A percentile compares a stretch with the other conserved stretches of the same genome.
Conservation (phyloP, 495 filamentous ascomycete genomes). For the Penicillium waksmanii region DNA sequence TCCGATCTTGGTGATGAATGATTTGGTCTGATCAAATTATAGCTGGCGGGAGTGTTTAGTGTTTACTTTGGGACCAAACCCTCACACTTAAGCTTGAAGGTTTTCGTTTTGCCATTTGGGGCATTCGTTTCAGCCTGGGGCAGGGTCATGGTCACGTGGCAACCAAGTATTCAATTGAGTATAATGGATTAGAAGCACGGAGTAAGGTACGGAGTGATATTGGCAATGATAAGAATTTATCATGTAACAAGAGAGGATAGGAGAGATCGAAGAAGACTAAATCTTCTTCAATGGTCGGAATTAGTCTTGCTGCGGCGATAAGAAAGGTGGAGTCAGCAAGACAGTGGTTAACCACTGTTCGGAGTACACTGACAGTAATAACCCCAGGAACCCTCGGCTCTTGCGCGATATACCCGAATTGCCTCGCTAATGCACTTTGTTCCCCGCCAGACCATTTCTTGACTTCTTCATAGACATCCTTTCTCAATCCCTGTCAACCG, state of each 20-base stretch:
- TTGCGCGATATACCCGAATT: slow-evolving; percentile 26
- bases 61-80: too few relatives aligned
- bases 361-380: too few relatives aligned
- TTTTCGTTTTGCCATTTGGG: slow-evolving; percentile 1
- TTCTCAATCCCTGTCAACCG: background rate
- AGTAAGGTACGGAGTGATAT: too few relatives aligned
- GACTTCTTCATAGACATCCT: background rate
- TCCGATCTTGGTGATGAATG: too few relatives aligned
- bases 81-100: background rate
- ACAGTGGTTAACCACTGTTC: background rate
- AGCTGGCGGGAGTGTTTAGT: background rate
- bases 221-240: background rate
- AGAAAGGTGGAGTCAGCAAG: background rate
- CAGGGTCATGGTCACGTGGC: slow-evolving; percentile 1
- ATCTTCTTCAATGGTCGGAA: background rate
- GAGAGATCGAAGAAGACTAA: too few relatives aligned
- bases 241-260: too few relatives aligned
- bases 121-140: slow-evolving; percentile 3
- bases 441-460: slow-evolving; percentile 12
- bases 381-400: slow-evolving; percentile 21
- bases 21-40: background rate
- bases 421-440: slow-evolving; percentile 2
- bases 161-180: background rate
- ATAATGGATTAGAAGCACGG: too few relatives aligned
- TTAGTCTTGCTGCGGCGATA: background rate